Conservation (phyloP, 331 rosid species). For the Rosa hybrid region DNA sequence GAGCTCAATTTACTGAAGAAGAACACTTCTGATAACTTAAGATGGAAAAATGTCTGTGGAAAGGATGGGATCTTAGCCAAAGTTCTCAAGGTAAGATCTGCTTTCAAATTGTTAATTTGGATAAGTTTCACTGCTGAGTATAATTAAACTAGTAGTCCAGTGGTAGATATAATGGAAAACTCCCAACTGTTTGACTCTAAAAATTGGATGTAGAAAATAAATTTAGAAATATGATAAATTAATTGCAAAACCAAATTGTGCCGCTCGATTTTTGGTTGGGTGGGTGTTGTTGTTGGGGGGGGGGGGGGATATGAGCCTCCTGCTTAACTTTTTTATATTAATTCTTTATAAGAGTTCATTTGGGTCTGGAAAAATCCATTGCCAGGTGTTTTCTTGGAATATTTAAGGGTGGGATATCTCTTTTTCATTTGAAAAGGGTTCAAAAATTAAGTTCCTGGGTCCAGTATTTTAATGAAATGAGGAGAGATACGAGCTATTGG, state of each 20-base stretch:
- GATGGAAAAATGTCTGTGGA: constrained; percentile 87
- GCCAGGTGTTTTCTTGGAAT: background rate
- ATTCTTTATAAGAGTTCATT: background rate
- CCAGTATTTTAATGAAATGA: background rate
- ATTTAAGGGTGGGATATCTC: background rate
- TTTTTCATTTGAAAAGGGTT: background rate
- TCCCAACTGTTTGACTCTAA: background rate
- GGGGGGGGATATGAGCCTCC: background rate
- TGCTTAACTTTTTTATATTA: background rate
- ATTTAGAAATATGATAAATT: background rate
- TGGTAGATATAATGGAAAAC: constrained; percentile 5
- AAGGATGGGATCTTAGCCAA: constrained; percentile 81
- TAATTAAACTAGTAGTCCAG: background rate
- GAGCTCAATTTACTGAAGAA: constrained; percentile 84
- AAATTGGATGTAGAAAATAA: background rate
- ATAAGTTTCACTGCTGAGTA: background rate
- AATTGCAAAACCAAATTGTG: background rate
- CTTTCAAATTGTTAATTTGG: constrained; percentile 22
- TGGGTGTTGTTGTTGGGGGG: background rate
- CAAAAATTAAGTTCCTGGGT: background rate
- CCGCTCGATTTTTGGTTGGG: background rate
- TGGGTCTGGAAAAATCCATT: background rate
- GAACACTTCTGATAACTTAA: constrained; percentile 67
- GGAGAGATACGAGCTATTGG: background rate
- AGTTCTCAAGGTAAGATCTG: constrained; percentile 69